Evolutionary conservation across 768 basidiomycete species (phyloP).

Genomic region (Russula emetica): DNA sequence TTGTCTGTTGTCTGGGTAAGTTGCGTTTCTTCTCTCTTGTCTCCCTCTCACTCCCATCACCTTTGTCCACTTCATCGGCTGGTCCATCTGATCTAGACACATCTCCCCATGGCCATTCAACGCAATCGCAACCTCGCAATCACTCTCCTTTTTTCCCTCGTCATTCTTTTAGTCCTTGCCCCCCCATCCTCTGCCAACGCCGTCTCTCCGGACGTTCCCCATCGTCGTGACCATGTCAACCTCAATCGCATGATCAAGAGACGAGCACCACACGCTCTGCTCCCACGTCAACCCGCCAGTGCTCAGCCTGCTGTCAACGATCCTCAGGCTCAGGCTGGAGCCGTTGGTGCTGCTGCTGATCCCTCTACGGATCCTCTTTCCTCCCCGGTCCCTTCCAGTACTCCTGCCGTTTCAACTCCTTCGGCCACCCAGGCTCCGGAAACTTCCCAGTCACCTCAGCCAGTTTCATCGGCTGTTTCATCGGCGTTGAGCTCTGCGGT

Average conservation of each 20-base stretch:
- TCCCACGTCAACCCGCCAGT: slow-evolving; percentile 15
- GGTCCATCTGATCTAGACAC: slow-evolving; percentile 19
- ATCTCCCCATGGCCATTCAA: slow-evolving; percentile 47
- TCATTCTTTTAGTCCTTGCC: slow-evolving; percentile 49
- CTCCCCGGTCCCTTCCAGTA: slow-evolving; percentile 18
- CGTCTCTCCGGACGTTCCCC: slow-evolving; percentile 36
- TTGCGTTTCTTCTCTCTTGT: not conserved
- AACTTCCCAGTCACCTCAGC: slow-evolving; percentile 1
- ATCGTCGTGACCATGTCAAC: slow-evolving; percentile 52
- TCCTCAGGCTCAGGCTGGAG: not conserved
- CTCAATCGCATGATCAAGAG: slow-evolving; percentile 68
- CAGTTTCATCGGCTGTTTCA: slow-evolving; percentile 15
- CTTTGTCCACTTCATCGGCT: slow-evolving; percentile 12
- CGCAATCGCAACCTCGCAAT: slow-evolving; percentile 45
- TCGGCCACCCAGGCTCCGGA: slow-evolving; percentile 21
- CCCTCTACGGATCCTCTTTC: slow-evolving; percentile 33
- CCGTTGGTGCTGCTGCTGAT: slow-evolving; percentile 29
- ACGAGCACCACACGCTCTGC: slow-evolving; percentile 40
- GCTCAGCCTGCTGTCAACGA: too few relatives aligned
- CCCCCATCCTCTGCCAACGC: slow-evolving; percentile 45
- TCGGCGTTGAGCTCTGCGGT: slow-evolving; percentile 16
- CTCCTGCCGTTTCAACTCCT: slow-evolving; percentile 20
- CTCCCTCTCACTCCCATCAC: not conserved
- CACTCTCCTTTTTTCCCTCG: slow-evolving; percentile 60
- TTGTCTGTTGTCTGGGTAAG: not conserved